A percentile compares a stretch with the other conserved stretches of the same genome.
Evolutionary conservation across 441 rosid species (phyloP).

Genomic region (Raphanus hybrid): DNA sequence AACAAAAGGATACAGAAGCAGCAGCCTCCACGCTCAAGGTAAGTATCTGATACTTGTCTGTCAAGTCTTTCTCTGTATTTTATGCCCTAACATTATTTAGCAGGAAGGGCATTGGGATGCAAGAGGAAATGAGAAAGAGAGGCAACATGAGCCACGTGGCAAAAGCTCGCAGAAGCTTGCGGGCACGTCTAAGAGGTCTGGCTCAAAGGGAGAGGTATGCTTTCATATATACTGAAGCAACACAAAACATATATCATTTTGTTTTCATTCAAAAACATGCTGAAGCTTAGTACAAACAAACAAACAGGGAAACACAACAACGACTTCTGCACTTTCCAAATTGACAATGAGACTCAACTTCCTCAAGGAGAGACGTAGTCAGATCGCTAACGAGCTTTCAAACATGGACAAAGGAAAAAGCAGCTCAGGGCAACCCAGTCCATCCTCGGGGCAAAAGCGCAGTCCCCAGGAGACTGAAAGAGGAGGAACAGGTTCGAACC

Average conservation of each 20-base stretch:
- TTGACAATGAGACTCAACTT: slow-evolving; percentile 79
- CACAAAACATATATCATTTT: slow-evolving; percentile 1
- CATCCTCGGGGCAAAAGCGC: slow-evolving; percentile 38
- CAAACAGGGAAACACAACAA: slow-evolving; percentile 53
- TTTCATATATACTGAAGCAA: slow-evolving; percentile 5
- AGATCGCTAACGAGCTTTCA: slow-evolving; percentile 68
- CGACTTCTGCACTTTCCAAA: slow-evolving; percentile 72
- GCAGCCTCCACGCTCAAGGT: slow-evolving; percentile 55
- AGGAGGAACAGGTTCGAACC: slow-evolving; percentile 35
- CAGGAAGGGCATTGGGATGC: slow-evolving; percentile 48
- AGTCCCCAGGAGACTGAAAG: slow-evolving; percentile 41
- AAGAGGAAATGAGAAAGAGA: slow-evolving; percentile 47
- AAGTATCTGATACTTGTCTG: neutral
- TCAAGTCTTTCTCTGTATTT: neutral
- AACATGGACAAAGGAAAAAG: slow-evolving; percentile 58
- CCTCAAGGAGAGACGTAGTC: slow-evolving; percentile 82
- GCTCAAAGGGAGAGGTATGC: slow-evolving; percentile 74
- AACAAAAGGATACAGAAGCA: slow-evolving; percentile 52
- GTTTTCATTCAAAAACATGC: neutral
- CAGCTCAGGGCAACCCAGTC: slow-evolving; percentile 42
- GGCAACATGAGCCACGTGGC: slow-evolving; percentile 46
- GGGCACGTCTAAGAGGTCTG: slow-evolving; percentile 56
- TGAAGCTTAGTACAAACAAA: slow-evolving; percentile 5
- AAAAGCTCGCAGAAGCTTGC: slow-evolving; percentile 50
- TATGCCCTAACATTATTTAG: neutral